These are phyloP conservation scores for Streptanthus diversifolius DNA, from an alignment of 345 rosid genomes.

Conservation along the genomic window DNA sequence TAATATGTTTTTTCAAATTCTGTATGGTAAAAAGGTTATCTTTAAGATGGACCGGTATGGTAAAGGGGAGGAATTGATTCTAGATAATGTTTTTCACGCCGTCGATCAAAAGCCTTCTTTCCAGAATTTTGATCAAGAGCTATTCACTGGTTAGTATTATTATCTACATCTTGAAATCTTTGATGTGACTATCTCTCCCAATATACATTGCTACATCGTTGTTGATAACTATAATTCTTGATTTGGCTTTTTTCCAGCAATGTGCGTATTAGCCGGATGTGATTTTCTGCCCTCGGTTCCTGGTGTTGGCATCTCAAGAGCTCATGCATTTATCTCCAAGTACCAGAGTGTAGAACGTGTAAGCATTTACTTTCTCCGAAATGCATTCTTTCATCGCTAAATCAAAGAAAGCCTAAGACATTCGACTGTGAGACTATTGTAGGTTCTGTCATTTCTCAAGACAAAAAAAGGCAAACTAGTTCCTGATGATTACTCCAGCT, in stretches of 20 bases:
- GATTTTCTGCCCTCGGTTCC: slow-evolving; percentile 92
- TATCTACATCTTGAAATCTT: background rate
- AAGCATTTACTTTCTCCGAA: slow-evolving; percentile 30
- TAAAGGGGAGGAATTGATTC: slow-evolving; percentile 67
- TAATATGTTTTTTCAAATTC: slow-evolving; percentile 24
- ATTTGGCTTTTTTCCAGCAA: slow-evolving; percentile 46
- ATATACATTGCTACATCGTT: background rate
- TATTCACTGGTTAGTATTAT: slow-evolving; percentile 55
- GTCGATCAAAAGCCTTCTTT: slow-evolving; percentile 56
- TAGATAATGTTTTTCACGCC: slow-evolving; percentile 58
- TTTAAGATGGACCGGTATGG: slow-evolving; percentile 93
- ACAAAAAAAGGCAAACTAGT: slow-evolving; percentile 63
- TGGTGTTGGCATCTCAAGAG: slow-evolving; percentile 79
- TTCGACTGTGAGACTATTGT: background rate
- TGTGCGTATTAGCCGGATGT: slow-evolving; percentile 93
- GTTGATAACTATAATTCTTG: slow-evolving; percentile 10
- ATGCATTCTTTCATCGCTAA: background rate
- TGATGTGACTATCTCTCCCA: background rate
- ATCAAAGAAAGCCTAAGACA: background rate
- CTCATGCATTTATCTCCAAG: slow-evolving; percentile 66
- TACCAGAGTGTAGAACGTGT: slow-evolving; percentile 74
- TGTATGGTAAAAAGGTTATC: slow-evolving; percentile 43
- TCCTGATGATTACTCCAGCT: slow-evolving; percentile 73
- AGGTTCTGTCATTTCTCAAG: slow-evolving; percentile 79
- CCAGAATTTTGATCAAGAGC: slow-evolving; percentile 49